phyloP scores from a whole-genome alignment of 192 early-diverging fungal genomes.

The Gamsiella multidivaricata region DNA sequence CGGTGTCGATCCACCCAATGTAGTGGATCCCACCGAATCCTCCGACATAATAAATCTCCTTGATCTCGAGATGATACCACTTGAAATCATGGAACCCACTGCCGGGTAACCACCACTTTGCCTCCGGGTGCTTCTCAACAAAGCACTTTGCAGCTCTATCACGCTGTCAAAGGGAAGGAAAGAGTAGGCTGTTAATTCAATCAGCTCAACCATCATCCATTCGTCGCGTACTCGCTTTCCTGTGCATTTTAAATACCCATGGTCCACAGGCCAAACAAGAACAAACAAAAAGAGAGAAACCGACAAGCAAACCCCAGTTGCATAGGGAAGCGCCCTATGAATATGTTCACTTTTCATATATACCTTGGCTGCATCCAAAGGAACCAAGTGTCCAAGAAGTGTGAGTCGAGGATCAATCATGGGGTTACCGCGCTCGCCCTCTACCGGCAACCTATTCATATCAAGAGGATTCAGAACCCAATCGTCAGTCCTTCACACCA shows the following conservation, averaged over 20 bases:
- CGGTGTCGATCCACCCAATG: slow-evolving; percentile 63
- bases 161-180: slow-evolving; percentile 14
- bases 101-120: slow-evolving; percentile 42
- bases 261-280: not conserved
- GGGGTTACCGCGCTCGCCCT: slow-evolving; percentile 32
- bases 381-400: slow-evolving; percentile 54
- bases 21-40: slow-evolving; percentile 66
- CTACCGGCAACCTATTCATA: slow-evolving; percentile 22
- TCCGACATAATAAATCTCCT: slow-evolving; percentile 62
- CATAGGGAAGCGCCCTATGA: too few species aligned
- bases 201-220: too few species aligned
- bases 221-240: too few species aligned
- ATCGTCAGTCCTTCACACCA: too few species aligned
- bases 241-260: too few species aligned
- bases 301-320: too few species aligned
- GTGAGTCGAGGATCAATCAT: slow-evolving; percentile 60
- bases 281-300: not conserved
- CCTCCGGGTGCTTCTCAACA: slow-evolving; percentile 54
- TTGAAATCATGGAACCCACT: slow-evolving; percentile 59
- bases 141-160: slow-evolving; percentile 53
- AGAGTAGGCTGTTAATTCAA: too few species aligned
- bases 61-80: slow-evolving; percentile 58
- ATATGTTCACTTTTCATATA: too few species aligned
- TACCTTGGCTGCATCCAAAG: slow-evolving; percentile 24
- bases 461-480: not conserved